These are phyloP conservation scores for Starmera dryadoides DNA, from an alignment of 805 yeast species.

Conservation along the genomic window DNA sequence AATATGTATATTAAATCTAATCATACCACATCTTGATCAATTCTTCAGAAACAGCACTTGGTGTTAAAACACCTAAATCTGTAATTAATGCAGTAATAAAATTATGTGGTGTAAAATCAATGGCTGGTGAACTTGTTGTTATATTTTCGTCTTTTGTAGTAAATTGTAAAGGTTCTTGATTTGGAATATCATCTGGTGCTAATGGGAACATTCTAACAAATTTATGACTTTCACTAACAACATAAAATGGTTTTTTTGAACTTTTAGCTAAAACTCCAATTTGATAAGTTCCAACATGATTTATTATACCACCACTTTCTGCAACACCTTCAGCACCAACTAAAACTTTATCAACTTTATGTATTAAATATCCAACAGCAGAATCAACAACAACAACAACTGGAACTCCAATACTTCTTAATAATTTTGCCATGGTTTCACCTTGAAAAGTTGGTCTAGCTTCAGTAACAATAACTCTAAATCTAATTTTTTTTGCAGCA, in stretches of 20 bases:
- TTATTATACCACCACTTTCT: slow-evolving; percentile 96
- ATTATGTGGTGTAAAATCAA: slow-evolving; percentile 95
- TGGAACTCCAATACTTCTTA: slow-evolving; percentile 73
- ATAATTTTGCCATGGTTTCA: slow-evolving; percentile 55
- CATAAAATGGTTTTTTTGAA: slow-evolving; percentile 89
- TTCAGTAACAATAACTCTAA: slow-evolving; percentile 88
- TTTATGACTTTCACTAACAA: slow-evolving; percentile 90
- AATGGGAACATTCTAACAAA: slow-evolving; percentile 94
- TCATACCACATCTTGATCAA: slow-evolving; percentile 97
- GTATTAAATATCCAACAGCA: slow-evolving; percentile 89
- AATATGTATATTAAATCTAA: slow-evolving; percentile 23
- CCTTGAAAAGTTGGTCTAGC: slow-evolving; percentile 84
- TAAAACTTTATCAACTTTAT: slow-evolving; percentile 85
- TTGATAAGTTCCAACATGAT: slow-evolving; percentile 91
- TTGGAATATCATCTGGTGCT: slow-evolving; percentile 86
- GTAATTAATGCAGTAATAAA: slow-evolving; percentile 93
- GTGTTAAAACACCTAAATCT: slow-evolving; percentile 93
- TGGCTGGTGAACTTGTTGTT: slow-evolving; percentile 42
- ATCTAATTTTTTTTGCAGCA: slow-evolving; percentile 68
- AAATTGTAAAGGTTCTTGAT: slow-evolving; percentile 39
- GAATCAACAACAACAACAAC: slow-evolving; percentile 84
- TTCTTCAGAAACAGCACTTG: slow-evolving; percentile 98
- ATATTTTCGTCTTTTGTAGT: slow-evolving; percentile 25
- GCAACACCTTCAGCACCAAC: slow-evolving; percentile 99
- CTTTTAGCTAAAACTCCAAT: slow-evolving; percentile 88